phyloP scores from a whole-genome alignment of 495 filamentous ascomycete species.

The Geoglossum glabrum region DNA sequence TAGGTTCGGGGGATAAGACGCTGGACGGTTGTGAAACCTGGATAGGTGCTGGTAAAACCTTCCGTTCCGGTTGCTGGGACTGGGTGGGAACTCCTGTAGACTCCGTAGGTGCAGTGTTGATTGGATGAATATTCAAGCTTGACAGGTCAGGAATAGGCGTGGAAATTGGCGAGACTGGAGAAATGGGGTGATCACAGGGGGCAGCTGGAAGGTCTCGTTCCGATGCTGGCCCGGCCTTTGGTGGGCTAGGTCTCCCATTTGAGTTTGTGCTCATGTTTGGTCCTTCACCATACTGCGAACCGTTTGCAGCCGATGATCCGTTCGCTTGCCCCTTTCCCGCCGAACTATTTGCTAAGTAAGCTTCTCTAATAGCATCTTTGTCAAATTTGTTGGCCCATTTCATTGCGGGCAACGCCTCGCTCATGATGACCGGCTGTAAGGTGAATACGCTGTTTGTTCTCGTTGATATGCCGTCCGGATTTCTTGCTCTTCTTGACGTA shows the following conservation, averaged over 20 bases:
- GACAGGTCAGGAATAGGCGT: not conserved
- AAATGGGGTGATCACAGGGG: not conserved
- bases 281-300: not conserved
- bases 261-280: not conserved
- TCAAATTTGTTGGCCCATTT: constrained; percentile 90
- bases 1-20: constrained; percentile 23
- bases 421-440: constrained; percentile 67
- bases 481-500: constrained; percentile 19
- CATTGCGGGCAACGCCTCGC: constrained; percentile 77
- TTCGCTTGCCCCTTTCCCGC: constrained; percentile 38
- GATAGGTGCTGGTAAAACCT: constrained; percentile 19
- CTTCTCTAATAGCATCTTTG: constrained; percentile 58
- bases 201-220: constrained; percentile 12
- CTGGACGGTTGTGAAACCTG: not conserved
- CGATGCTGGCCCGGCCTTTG: not conserved
- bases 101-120: not conserved
- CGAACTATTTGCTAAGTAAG: constrained; percentile 54
- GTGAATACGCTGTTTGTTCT: constrained; percentile 75
- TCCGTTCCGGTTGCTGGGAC: not conserved
- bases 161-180: not conserved
- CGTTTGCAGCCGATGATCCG: constrained; percentile 9
- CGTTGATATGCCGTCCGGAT: constrained; percentile 38
- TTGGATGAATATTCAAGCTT: not conserved
- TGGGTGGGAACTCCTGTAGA: not conserved
- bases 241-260: not conserved